phyloP scores from a whole-genome alignment of 2,329 filamentous ascomycete genomes.

The Chaetomiaceae sp. region DNA sequence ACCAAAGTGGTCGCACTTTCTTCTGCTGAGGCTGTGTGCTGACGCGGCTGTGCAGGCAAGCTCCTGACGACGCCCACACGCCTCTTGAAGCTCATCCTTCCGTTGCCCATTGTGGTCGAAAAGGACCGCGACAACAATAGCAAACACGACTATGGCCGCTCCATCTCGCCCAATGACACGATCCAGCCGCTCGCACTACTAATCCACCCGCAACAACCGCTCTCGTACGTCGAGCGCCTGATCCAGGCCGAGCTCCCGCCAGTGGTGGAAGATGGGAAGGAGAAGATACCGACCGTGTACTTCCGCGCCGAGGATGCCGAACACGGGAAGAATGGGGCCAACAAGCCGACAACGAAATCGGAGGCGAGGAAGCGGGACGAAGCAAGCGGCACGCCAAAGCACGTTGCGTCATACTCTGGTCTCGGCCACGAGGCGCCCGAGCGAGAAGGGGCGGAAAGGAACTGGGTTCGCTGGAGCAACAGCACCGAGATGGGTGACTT shows the following conservation, averaged over 20 bases:
- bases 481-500: conserved; percentile 92
- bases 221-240: conserved; percentile 82
- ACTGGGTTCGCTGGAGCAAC: conserved; percentile 81
- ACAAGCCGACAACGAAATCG: conserved; percentile 29
- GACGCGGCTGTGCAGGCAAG: conserved; percentile 53
- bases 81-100: conserved; percentile 74
- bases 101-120: conserved; percentile 49
- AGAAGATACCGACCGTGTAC: conserved; percentile 65
- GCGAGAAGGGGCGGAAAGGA: conserved; percentile 39
- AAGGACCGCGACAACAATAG: conserved; percentile 31
- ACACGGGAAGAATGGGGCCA: conserved; percentile 41
- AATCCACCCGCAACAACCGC: conserved; percentile 81
- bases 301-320: conserved; percentile 76
- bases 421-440: conserved; percentile 54
- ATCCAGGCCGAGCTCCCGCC: conserved; percentile 82
- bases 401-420: conserved; percentile 65
- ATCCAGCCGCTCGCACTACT: conserved; percentile 82
- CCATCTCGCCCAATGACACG: conserved; percentile 33
- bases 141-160: conserved; percentile 29
- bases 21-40: too few relatives aligned
- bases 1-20: too few relatives aligned
- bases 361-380: conserved; percentile 29
- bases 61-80: conserved; percentile 74
- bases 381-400: conserved; percentile 20
- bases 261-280: conserved; percentile 56